These are phyloP conservation scores for Epichloe sibirici DNA, from an alignment of 2,329 filamentous ascomycete genomes.

Conservation along the genomic window DNA sequence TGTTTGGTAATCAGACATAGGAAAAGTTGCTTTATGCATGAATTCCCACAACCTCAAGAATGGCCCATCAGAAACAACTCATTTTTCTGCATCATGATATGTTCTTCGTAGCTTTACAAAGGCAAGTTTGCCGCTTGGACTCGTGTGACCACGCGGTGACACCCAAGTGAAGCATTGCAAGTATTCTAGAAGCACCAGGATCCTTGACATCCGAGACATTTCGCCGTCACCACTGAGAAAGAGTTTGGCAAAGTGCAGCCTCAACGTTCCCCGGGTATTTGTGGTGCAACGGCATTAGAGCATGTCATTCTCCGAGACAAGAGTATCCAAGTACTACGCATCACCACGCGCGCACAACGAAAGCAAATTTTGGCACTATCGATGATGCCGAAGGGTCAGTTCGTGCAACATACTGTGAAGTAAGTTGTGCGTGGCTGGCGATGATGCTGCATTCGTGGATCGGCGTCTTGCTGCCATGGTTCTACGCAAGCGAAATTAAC, in stretches of 20 bases:
- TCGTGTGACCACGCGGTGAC: not conserved
- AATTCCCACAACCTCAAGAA: not conserved
- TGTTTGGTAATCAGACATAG: too few species aligned
- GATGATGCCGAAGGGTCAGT: not conserved
- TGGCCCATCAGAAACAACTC: not conserved
- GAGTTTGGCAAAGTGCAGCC: not conserved
- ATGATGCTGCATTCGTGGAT: too few species aligned
- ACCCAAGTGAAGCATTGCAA: conserved; percentile 1
- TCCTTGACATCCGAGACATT: conserved; percentile 1
- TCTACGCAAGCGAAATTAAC: not conserved
- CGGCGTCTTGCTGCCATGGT: not conserved
- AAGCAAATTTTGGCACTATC: not conserved
- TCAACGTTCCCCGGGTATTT: not conserved
- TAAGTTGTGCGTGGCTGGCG: too few species aligned
- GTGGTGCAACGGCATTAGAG: not conserved
- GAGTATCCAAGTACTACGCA: not conserved
- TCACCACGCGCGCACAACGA: not conserved
- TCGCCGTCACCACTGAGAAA: not conserved
- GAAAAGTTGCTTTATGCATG: not conserved
- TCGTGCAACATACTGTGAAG: too few species aligned
- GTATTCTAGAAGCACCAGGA: conserved; percentile 1
- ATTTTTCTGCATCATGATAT: not conserved
- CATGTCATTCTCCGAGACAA: not conserved
- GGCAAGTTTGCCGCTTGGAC: not conserved
- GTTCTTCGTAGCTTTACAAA: not conserved